Evolutionary conservation across 2,329 filamentous ascomycete species (phyloP), one percentile per base, ranked within the genome.

Genomic region (Talaromyces sp.): DNA sequence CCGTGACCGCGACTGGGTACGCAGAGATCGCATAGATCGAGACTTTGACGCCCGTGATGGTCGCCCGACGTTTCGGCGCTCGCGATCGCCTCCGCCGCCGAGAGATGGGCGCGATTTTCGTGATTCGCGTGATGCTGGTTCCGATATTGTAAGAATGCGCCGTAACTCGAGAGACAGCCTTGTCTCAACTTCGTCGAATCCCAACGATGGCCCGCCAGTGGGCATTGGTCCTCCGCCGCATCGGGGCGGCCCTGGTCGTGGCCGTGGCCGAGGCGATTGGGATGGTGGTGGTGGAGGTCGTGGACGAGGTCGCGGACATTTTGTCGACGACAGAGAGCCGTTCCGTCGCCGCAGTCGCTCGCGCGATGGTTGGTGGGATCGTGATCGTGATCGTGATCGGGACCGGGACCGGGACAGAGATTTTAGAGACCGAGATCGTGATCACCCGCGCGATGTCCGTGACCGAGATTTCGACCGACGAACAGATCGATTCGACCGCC

Each of bases 21-120:
- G 80, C 13, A 75, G 78, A 31, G 77, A 81, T 57, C 78, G 80
- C 14, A 74, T 78, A 35, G 77, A 81, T 51, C 73, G 77, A n/a
- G 77, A 79, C 27, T 77, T 79, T 60, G 75, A 81, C 55, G 73
- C 69, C 2, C 70, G 78, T 60, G 77, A 79, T 54, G 66, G 74
- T 6, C 75, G 80, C 5, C 70, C 74, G 3, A 73, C 78, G 9
- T 77, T 79, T 60, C 75, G 78, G 13, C 75, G 78, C 65, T 75
- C 77, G 62, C 64, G 79, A 67, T 73, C 78, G 2, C 59, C 59
- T 41, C 78, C 70, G 9, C 78, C 70, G 10, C 67, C 68, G 49
- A 71, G 75, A 62, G 75, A 77, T 61, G 66, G 66, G 29, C 71
- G 75, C 61, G 75, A 77, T 60, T 77, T 76, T 60, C 72, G 76